Conservation (phyloP, 2,329 filamentous ascomycete genomes). For the Phaeomoniella chlamydospora region DNA sequence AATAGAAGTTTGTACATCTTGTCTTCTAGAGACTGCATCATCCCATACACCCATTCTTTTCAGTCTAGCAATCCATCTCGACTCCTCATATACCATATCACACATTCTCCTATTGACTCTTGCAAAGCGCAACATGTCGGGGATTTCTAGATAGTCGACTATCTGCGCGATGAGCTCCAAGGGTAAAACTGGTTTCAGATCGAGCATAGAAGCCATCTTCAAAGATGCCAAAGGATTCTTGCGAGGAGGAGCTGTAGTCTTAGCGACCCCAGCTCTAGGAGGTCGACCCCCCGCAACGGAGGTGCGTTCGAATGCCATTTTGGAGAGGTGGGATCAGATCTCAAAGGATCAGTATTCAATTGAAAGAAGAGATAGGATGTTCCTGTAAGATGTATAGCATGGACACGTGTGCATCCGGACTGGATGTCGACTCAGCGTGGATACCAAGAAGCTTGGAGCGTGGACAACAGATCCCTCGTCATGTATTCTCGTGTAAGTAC, state of each 20-base stretch:
- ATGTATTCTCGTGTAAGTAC: no score
- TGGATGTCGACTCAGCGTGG: no score
- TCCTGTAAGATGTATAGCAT: no score
- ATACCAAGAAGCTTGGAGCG: no score
- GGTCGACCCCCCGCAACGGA: slow-evolving; percentile 14
- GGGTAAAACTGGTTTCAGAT: slow-evolving; percentile 63
- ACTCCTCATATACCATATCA: slow-evolving; percentile 98
- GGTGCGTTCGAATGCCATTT: slow-evolving; percentile 36
- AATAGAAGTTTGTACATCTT: slow-evolving; percentile 51
- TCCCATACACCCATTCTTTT: slow-evolving; percentile 87
- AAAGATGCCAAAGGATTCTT: slow-evolving; percentile 57
- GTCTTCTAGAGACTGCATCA: slow-evolving; percentile 66
- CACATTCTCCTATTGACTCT: slow-evolving; percentile 72
- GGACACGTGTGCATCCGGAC: no score
- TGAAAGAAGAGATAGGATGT: no score
- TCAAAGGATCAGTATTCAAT: no score
- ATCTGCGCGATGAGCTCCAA: slow-evolving; percentile 82
- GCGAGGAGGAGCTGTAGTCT: slow-evolving; percentile 14
- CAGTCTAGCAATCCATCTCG: slow-evolving; percentile 78
- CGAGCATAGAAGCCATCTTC: slow-evolving; percentile 66
- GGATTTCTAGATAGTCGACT: slow-evolving; percentile 73
- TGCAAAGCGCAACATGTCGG: slow-evolving; percentile 75
- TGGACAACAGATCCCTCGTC: no score
- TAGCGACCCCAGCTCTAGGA: not conserved
- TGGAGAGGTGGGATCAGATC: no score